phyloP scores from a whole-genome alignment of 2,329 filamentous ascomycete genomes.

The Fusarium citri region DNA sequence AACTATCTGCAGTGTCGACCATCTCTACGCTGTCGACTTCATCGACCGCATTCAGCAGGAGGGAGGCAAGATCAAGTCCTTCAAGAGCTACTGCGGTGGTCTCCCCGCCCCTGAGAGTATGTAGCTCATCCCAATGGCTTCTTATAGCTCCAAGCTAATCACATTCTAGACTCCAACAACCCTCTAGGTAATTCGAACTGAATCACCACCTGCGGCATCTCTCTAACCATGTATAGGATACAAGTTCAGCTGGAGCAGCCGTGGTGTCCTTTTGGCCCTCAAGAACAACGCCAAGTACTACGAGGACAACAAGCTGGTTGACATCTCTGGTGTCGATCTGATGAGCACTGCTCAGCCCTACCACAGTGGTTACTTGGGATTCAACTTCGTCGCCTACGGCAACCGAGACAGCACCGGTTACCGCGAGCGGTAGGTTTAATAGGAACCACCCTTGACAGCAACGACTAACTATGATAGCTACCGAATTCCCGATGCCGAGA shows the following conservation, averaged over 20 bases:
- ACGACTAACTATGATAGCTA: conserved; percentile 12
- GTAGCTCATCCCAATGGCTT: conserved; percentile 1
- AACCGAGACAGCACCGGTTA: conserved; percentile 92
- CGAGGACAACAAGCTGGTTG: conserved; percentile 79
- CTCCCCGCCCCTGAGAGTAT: conserved; percentile 69
- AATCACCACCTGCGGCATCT: neutral
- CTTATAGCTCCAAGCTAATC: conserved; percentile 4
- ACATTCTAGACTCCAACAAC: conserved; percentile 74
- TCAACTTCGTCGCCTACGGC: conserved; percentile 89
- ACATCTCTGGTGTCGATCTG: conserved; percentile 72
- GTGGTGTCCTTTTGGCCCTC: conserved; percentile 88
- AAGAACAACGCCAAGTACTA: conserved; percentile 87
- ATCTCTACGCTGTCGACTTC: conserved; percentile 82
- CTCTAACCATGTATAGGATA: conserved; percentile 63
- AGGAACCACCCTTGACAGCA: neutral
- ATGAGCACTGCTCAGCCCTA: conserved; percentile 93
- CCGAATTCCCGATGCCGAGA: conserved; percentile 92
- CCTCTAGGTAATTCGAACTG: conserved; percentile 66
- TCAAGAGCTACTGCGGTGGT: conserved; percentile 88
- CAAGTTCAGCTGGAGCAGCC: conserved; percentile 69
- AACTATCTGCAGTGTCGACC: conserved; percentile 32
- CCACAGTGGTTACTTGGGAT: conserved; percentile 82
- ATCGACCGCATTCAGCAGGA: conserved; percentile 88
- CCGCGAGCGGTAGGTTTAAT: conserved; percentile 78
- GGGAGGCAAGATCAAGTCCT: conserved; percentile 86